Evolutionary conservation across 441 rosid species (phyloP).

Genomic region (Adansonia rubrostipa): DNA sequence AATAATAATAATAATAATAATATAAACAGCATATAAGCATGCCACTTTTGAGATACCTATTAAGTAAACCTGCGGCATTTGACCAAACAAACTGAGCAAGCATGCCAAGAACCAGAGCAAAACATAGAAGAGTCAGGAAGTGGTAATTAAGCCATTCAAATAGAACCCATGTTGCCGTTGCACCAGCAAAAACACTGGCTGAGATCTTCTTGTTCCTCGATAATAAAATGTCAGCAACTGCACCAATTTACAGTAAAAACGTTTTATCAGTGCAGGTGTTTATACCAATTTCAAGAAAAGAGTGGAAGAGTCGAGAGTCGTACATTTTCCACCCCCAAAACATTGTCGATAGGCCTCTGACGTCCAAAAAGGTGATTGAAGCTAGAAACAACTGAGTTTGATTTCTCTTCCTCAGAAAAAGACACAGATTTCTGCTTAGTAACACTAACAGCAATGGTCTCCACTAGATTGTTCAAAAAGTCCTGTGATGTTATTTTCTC

Average conservation of each 20-base stretch:
- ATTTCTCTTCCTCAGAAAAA: constrained; percentile 58
- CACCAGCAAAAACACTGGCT: constrained; percentile 65
- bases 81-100: constrained; percentile 78
- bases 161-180: constrained; percentile 86
- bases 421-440: constrained; percentile 67
- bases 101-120: constrained; percentile 76
- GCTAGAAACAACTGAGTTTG: constrained; percentile 50
- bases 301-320: constrained; percentile 16
- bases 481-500: constrained; percentile 71
- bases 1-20: not conserved
- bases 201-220: constrained; percentile 99
- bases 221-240: constrained; percentile 96
- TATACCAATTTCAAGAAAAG: constrained; percentile 13
- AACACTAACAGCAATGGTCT: constrained; percentile 61
- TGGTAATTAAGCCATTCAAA: constrained; percentile 95
- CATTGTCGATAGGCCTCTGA: constrained; percentile 64
- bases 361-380: constrained; percentile 78
- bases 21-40: not conserved
- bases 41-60: constrained; percentile 45
- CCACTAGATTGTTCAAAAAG: constrained; percentile 56
- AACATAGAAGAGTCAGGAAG: constrained; percentile 66
- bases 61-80: constrained; percentile 69
- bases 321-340: constrained; percentile 91
- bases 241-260: constrained; percentile 25
- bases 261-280: constrained; percentile 12